phyloP scores from a whole-genome alignment of 495 filamentous ascomycete genomes.

The Darksidea phi region DNA sequence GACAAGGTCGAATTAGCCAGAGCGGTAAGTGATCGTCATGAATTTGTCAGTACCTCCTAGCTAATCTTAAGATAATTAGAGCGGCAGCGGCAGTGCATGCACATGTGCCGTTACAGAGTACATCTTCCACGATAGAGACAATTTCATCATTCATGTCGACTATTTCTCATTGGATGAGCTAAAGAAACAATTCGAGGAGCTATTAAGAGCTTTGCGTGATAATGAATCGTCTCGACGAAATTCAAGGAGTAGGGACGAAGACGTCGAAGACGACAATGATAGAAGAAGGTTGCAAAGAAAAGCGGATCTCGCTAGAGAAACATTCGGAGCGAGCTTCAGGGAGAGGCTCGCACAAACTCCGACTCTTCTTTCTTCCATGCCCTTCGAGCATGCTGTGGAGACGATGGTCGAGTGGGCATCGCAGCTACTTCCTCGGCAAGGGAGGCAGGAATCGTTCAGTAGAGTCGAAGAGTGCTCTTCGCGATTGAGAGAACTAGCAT shows the following conservation, averaged over 20 bases:
- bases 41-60: neutral
- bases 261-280: slow-evolving; percentile 30
- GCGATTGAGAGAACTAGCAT: slow-evolving; percentile 39
- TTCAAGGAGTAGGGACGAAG: neutral
- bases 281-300: slow-evolving; percentile 24
- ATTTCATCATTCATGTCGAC: slow-evolving; percentile 43
- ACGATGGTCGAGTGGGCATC: slow-evolving; percentile 25
- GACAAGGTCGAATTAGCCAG: slow-evolving; percentile 39
- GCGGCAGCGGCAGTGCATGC: slow-evolving; percentile 43
- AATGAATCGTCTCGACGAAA: slow-evolving; percentile 21
- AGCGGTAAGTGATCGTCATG: slow-evolving; percentile 37
- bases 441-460: slow-evolving; percentile 2
- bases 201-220: slow-evolving; percentile 41
- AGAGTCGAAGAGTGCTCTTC: slow-evolving; percentile 33
- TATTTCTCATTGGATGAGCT: slow-evolving; percentile 41
- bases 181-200: slow-evolving; percentile 36
- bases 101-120: slow-evolving; percentile 49
- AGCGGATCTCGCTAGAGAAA: slow-evolving; percentile 37
- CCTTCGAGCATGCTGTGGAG: slow-evolving; percentile 26
- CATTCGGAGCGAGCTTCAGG: slow-evolving; percentile 36
- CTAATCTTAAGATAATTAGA: slow-evolving; percentile 31
- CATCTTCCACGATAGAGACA: slow-evolving; percentile 39
- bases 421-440: slow-evolving; percentile 5
- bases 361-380: slow-evolving; percentile 11
- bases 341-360: slow-evolving; percentile 13